These are phyloP conservation scores for Aquilaria yunnanensis DNA, from an alignment of 345 rosid genomes.

Conservation along the genomic window DNA sequence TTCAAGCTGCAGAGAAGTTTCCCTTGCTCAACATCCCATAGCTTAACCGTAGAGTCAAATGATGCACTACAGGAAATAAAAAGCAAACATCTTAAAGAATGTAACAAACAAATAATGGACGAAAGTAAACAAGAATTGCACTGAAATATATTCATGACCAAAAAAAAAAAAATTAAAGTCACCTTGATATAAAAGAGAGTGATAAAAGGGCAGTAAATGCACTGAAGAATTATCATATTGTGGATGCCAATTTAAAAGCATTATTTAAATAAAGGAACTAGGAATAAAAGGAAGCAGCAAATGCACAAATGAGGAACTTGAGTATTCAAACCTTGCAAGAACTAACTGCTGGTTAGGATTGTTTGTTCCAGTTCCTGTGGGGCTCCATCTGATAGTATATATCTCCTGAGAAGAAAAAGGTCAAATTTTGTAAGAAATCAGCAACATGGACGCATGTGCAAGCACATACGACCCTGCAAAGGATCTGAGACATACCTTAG, in stretches of 20 bases:
- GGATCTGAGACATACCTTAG: conserved; percentile 36
- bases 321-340: conserved; percentile 67
- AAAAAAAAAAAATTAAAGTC: not conserved
- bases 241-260: too few relatives aligned
- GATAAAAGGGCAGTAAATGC: not conserved
- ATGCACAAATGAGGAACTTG: not conserved
- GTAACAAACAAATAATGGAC: conserved; percentile 1
- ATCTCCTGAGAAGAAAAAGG: conserved; percentile 54
- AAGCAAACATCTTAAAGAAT: not conserved
- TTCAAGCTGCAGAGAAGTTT: conserved; percentile 78
- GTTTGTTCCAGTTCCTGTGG: conserved; percentile 86
- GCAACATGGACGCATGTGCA: not conserved
- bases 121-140: not conserved
- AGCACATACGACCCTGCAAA: not conserved
- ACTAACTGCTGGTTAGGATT: conserved; percentile 85
- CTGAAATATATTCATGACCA: not conserved
- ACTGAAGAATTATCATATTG: not conserved
- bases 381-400: conserved; percentile 94
- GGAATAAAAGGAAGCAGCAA: not conserved
- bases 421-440: not conserved
- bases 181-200: not conserved
- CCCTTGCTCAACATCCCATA: conserved; percentile 96
- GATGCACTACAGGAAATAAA: conserved; percentile 65
- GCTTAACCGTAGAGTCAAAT: conserved; percentile 92
- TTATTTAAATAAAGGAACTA: not conserved